These are phyloP conservation scores for Lupinus albus DNA, from an alignment of 306 rosid genomes.

Conservation along the genomic window DNA sequence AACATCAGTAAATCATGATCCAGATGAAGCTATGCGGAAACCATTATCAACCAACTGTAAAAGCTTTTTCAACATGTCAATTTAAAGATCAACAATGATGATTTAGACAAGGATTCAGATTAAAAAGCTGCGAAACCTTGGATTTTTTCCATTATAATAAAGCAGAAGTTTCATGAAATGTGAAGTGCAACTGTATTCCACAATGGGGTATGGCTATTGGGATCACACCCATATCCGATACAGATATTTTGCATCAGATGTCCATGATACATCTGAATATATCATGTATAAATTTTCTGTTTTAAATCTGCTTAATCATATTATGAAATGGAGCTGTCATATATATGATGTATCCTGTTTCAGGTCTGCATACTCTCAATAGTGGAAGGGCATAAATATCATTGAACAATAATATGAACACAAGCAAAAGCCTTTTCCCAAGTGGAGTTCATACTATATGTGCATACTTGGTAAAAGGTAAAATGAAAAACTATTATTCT, in stretches of 20 bases:
- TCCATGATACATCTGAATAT: not conserved
- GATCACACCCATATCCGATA: not conserved
- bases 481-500: constrained; percentile 6
- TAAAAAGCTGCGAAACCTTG: not conserved
- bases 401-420: not conserved
- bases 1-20: not conserved
- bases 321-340: not conserved
- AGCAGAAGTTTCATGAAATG: not conserved
- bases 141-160: not conserved
- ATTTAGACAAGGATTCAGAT: not conserved
- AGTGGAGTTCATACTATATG: not conserved
- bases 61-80: not conserved
- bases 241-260: not conserved
- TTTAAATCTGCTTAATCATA: not conserved
- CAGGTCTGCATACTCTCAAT: not conserved
- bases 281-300: not conserved
- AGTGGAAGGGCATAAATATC: not conserved
- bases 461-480: constrained; percentile 15
- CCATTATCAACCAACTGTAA: not conserved
- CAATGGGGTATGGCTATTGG: not conserved
- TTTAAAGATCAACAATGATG: not conserved
- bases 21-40: not conserved
- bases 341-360: not conserved
- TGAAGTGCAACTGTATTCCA: not conserved
- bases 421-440: not conserved